A percentile compares a stretch with the other conserved stretches of the same genome.
Evolutionary conservation across 768 basidiomycete species (phyloP).

Genomic region (Podaxis rugospora): DNA sequence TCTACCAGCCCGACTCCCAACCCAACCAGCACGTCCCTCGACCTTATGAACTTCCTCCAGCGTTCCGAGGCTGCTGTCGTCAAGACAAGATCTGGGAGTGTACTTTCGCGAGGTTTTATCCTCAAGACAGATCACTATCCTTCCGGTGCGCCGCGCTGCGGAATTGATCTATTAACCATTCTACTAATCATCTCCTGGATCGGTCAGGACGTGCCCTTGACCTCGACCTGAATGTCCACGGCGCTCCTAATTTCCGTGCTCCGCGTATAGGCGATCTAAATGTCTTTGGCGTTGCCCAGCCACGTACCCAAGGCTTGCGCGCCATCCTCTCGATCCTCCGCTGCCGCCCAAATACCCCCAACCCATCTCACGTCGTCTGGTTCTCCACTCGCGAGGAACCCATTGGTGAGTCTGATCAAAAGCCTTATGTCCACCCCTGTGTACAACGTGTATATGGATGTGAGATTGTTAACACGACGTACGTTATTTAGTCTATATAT

Average conservation of each 20-base stretch:
- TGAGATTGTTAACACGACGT: neutral
- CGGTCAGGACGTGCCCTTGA: conserved; percentile 79
- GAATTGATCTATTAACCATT: neutral
- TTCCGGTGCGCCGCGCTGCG: conserved; percentile 43
- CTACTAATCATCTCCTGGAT: neutral
- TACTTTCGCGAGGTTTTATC: conserved; percentile 85
- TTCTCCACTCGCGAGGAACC: conserved; percentile 97
- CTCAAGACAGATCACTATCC: conserved; percentile 92
- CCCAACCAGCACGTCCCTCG: conserved; percentile 31
- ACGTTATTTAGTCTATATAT: conserved; percentile 66
- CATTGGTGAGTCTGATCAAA: conserved; percentile 53
- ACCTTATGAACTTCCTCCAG: conserved; percentile 59
- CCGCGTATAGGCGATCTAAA: conserved; percentile 77
- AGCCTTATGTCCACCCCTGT: neutral
- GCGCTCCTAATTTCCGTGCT: conserved; percentile 93
- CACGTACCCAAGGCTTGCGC: conserved; percentile 85
- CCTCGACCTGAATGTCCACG: conserved; percentile 86
- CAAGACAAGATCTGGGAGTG: conserved; percentile 78
- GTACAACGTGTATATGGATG: neutral
- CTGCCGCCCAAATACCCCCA: conserved; percentile 58
- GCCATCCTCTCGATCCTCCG: conserved; percentile 85
- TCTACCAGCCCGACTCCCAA: neutral
- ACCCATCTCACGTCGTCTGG: conserved; percentile 83
- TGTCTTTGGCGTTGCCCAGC: conserved; percentile 95
- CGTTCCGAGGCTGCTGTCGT: conserved; percentile 72